phyloP scores from a whole-genome alignment of 2,329 filamentous ascomycete species.

The Penicillium sp. region DNA sequence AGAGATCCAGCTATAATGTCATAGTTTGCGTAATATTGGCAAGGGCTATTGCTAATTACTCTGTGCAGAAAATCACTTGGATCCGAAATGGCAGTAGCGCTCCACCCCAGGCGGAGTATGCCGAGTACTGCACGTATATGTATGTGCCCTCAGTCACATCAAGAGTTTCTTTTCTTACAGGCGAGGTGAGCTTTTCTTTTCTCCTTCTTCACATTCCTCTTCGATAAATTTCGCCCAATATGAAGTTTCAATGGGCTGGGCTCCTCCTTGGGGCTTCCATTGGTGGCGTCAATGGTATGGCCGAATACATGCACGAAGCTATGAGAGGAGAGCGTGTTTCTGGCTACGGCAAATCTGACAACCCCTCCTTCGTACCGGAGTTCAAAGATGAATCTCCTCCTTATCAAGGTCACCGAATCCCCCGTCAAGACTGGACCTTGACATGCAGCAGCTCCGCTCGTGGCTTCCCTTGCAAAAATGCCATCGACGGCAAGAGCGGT shows the following conservation, averaged over 20 bases:
- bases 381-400: slow-evolving; percentile 17
- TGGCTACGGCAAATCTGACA: slow-evolving; percentile 7
- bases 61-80: not conserved
- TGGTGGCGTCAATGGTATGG: slow-evolving; percentile 9
- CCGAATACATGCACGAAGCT: slow-evolving; percentile 10
- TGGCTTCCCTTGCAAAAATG: slow-evolving; percentile 3
- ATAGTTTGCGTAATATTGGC: not conserved
- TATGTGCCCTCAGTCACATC: not conserved
- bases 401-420: slow-evolving; percentile 11
- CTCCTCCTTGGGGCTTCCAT: slow-evolving; percentile 9
- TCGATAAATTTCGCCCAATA: not conserved
- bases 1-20: not conserved
- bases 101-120: not conserved
- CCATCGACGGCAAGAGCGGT: slow-evolving; percentile 5
- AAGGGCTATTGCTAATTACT: not conserved
- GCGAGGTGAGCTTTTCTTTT: not conserved
- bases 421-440: slow-evolving; percentile 14
- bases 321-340: slow-evolving; percentile 11
- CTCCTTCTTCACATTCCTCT: not conserved
- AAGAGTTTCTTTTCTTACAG: not conserved
- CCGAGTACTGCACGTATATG: not conserved
- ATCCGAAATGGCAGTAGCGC: not conserved
- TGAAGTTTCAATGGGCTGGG: slow-evolving; percentile 10
- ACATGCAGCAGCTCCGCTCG: slow-evolving; percentile 11
- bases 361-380: not conserved